Conservation (phyloP, 345 rosid genomes). For the Gossypium sturtianum region DNA sequence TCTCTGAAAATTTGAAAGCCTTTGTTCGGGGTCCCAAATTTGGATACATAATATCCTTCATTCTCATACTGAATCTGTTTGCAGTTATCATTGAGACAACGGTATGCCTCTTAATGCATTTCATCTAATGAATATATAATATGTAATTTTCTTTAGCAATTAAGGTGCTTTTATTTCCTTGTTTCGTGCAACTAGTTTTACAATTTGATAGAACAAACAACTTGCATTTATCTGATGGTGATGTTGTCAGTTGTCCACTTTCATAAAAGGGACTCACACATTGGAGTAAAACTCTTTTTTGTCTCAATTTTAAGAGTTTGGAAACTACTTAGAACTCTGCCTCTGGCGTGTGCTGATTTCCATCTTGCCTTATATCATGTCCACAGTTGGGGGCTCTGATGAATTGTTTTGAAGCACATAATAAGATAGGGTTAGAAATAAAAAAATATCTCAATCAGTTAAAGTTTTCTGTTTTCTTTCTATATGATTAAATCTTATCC, state of each 20-base stretch:
- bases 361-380: background rate
- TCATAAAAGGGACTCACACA: background rate
- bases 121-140: background rate
- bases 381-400: background rate
- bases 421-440: background rate
- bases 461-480: background rate
- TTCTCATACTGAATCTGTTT: conserved; percentile 69
- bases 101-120: conserved; percentile 40
- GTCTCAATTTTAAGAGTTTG: conserved; percentile 1
- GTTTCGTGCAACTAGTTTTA: background rate
- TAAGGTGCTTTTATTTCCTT: conserved; percentile 5
- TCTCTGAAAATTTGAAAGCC: conserved; percentile 66
- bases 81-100: conserved; percentile 90
- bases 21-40: conserved; percentile 64
- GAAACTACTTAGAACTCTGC: background rate
- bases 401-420: background rate
- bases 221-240: conserved; percentile 1
- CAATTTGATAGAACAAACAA: background rate
- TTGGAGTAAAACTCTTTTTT: background rate
- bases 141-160: background rate
- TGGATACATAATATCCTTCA: conserved; percentile 63
- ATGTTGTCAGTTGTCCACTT: conserved; percentile 3
- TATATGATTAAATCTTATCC: background rate
- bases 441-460: background rate
- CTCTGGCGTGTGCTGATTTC: background rate